Percentiles rank a stretch among this genome's conserved stretches.
These are phyloP conservation scores for Albatrellus ellisii DNA, from an alignment of 768 basidiomycete genomes.

Conservation along the genomic window DNA sequence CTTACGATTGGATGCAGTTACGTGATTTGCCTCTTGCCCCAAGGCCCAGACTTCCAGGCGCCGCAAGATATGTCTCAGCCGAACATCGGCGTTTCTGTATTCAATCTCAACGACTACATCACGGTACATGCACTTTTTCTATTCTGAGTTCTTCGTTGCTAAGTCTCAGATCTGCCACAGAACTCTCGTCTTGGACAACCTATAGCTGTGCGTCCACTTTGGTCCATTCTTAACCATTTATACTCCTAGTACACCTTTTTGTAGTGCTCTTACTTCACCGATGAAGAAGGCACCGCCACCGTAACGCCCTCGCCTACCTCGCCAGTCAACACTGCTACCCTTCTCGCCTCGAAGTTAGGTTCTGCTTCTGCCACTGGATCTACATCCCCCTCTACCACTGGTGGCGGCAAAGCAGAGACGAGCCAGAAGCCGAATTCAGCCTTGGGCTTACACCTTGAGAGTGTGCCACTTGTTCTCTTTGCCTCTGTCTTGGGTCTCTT, in stretches of 20 bases:
- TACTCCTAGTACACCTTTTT: neutral
- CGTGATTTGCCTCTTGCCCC: constrained; percentile 48
- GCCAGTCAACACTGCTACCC: constrained; percentile 52
- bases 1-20: constrained; percentile 32
- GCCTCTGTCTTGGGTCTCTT: neutral
- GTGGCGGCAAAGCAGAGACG: neutral
- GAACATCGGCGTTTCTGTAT: constrained; percentile 37
- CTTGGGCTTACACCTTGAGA: neutral
- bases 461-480: neutral
- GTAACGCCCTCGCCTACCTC: constrained; percentile 42
- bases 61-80: constrained; percentile 41
- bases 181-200: constrained; percentile 41
- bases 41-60: constrained; percentile 48
- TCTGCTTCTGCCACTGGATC: neutral
- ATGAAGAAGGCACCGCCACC: constrained; percentile 53
- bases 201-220: constrained; percentile 36
- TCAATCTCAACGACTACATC: constrained; percentile 47
- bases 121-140: constrained; percentile 27
- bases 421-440: neutral
- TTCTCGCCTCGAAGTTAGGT: constrained; percentile 17
- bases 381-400: too few relatives aligned
- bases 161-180: constrained; percentile 16
- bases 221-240: neutral
- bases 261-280: constrained; percentile 60
- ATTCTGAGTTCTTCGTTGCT: neutral